Evolutionary conservation across 2,329 filamentous ascomycete genomes (phyloP).

Genomic region (Hortaea werneckii): DNA sequence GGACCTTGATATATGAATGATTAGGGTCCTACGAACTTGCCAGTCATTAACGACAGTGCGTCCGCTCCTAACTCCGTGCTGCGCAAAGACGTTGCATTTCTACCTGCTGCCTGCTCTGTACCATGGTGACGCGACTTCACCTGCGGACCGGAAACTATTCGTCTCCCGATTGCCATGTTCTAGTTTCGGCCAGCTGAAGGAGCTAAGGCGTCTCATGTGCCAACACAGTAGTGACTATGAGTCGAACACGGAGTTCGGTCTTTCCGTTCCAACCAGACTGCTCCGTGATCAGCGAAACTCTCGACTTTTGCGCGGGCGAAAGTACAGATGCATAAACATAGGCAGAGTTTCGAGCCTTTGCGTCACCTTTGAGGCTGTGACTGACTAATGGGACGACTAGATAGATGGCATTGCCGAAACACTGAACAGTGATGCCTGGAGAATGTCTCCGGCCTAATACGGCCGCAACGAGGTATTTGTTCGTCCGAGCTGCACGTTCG

Average conservation of each 20-base stretch:
- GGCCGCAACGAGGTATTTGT: no score
- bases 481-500: no score
- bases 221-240: neutral
- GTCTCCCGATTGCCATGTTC: neutral
- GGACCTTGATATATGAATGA: neutral
- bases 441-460: no score
- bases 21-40: constrained; percentile 5
- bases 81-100: neutral
- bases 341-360: no score
- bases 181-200: neutral
- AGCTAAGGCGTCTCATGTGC: neutral
- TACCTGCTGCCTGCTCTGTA: neutral
- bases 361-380: no score
- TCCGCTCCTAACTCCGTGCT: neutral
- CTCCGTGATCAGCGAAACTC: no score
- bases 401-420: no score
- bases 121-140: neutral
- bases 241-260: neutral
- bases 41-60: neutral
- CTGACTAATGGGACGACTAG: no score
- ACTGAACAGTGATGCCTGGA: no score
- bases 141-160: neutral
- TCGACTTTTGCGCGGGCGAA: no score
- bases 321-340: no score
- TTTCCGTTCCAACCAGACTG: neutral